phyloP scores from a whole-genome alignment of 768 basidiomycete genomes.

The Boletus subparvulus region DNA sequence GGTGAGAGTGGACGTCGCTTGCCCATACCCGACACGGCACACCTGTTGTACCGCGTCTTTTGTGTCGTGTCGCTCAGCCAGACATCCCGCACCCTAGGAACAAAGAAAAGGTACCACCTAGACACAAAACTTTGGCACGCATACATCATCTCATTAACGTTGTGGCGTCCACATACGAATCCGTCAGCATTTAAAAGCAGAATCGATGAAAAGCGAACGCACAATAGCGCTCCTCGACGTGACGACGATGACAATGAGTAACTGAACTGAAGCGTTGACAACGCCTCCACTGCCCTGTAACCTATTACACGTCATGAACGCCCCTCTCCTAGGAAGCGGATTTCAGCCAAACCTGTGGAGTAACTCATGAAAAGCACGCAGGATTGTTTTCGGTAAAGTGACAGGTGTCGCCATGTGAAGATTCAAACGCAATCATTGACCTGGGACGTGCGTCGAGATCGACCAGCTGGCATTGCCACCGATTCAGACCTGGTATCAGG shows the following conservation, averaged over 20 bases:
- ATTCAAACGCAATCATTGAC: neutral
- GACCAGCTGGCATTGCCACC: neutral
- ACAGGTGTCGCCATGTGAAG: neutral
- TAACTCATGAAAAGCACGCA: neutral
- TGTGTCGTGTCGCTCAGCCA: too few relatives aligned
- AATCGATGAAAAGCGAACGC: neutral
- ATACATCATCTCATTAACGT: too few relatives aligned
- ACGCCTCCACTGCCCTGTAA: too few relatives aligned
- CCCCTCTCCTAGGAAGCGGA: too few relatives aligned
- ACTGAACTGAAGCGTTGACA: too few relatives aligned
- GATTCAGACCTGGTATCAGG: neutral
- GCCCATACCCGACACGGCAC: neutral
- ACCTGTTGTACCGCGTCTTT: too few relatives aligned
- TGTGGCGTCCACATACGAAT: neutral
- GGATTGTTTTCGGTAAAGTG: neutral
- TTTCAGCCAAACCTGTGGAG: neutral
- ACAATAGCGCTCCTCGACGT: neutral
- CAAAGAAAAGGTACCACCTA: too few relatives aligned
- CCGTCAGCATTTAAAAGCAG: too few relatives aligned
- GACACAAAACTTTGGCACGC: too few relatives aligned
- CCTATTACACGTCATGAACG: too few relatives aligned
- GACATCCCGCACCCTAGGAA: too few relatives aligned
- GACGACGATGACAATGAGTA: neutral
- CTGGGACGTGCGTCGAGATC: neutral
- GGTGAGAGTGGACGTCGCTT: too few relatives aligned